phyloP scores from a whole-genome alignment of 441 rosid species.

The Erodium trifolium region DNA sequence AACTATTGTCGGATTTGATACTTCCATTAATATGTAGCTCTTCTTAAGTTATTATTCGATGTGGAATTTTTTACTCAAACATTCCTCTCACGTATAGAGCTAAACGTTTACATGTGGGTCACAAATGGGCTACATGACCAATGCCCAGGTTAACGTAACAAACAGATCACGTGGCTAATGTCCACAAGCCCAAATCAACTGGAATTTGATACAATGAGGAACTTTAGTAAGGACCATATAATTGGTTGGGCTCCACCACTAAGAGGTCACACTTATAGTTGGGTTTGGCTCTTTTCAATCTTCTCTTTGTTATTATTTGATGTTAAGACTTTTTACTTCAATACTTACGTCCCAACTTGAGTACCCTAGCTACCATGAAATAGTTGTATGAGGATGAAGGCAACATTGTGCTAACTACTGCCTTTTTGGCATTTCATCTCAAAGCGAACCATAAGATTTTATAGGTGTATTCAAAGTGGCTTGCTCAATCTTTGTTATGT shows the following conservation, averaged over 20 bases:
- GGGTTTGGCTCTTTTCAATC: not conserved
- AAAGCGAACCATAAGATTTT: not conserved
- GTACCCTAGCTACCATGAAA: not conserved
- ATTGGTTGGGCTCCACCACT: not conserved
- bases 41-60: not conserved
- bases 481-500: not conserved
- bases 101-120: not conserved
- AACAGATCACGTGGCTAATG: not conserved
- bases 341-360: not conserved
- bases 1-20: not conserved
- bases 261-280: not conserved
- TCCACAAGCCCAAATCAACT: not conserved
- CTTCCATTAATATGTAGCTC: not conserved
- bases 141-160: not conserved
- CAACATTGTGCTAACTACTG: not conserved
- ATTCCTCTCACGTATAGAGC: not conserved
- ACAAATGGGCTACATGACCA: not conserved
- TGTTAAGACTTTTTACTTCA: not conserved
- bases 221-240: not conserved
- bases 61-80: too few relatives aligned
- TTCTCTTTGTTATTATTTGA: not conserved
- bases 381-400: constrained; percentile 2
- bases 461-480: too few relatives aligned
- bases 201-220: not conserved
- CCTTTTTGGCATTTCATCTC: not conserved